A percentile compares a stretch with the other conserved stretches of the same genome.
Conservation (phyloP, 768 basidiomycete species). For the Macrolepiota albuminosa region DNA sequence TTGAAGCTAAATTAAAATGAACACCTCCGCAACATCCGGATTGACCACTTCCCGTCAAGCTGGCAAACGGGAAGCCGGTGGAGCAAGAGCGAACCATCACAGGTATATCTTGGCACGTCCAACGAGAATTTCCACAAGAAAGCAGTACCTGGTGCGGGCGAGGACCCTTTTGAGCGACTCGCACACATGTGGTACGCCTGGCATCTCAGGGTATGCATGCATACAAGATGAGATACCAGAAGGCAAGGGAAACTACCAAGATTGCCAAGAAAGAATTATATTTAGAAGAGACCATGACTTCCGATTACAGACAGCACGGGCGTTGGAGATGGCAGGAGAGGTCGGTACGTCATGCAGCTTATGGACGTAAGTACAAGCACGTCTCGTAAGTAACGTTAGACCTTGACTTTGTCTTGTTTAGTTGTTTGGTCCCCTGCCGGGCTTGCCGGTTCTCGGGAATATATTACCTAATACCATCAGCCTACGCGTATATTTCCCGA, state of each 20-base stretch:
- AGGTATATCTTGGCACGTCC: background rate
- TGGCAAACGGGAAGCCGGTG: background rate
- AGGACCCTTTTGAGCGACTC: background rate
- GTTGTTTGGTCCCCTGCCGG: too few species aligned
- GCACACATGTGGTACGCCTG: background rate
- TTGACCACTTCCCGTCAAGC: slow-evolving; percentile 6
- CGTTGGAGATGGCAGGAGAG: background rate
- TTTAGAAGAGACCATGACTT: background rate
- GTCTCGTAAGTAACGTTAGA: too few species aligned
- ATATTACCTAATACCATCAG: too few species aligned
- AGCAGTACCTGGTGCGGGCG: too few species aligned
- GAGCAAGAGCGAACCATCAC: background rate
- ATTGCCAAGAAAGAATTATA: background rate
- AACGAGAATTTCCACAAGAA: background rate
- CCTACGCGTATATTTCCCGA: too few species aligned
- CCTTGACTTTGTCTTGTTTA: too few species aligned
- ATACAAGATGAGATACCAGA: background rate
- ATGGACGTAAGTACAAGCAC: background rate
- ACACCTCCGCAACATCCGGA: slow-evolving; percentile 4
- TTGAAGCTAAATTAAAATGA: slow-evolving; percentile 13
- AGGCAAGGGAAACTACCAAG: background rate
- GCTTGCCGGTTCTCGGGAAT: too few species aligned
- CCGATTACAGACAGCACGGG: background rate
- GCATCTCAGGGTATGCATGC: background rate
- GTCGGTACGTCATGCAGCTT: background rate